Base-by-base conservation (phyloP, 805 yeast species). In the Pichia eremophila region DNA sequence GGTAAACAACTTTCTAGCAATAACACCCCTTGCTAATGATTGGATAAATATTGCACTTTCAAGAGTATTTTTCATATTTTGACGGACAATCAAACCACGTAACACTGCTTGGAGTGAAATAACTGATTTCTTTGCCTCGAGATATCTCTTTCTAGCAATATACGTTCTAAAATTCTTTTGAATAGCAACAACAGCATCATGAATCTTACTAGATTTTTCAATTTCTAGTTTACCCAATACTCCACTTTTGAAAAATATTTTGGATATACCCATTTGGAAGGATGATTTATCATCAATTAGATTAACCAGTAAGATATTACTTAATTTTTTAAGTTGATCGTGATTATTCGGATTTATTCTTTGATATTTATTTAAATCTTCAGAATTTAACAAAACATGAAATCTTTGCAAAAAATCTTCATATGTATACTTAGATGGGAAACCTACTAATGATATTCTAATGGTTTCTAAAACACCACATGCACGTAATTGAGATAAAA, bases 381-480 rank as follows among this genome's bases (percentile, higher is more conserved):
- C 69, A 0, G 95, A 81, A 35, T 80, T 77, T 31, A 88, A 78
- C 49, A 91, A 72, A 59, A 90, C 80, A 57, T 86, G 87, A 63
- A 89, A 91, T 61, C 96, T 78, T 52, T 81, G 77, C 19, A 90
- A 93, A 70, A 91, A 91, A 60, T 93, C 98, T 45, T 81, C 88
- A 61, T 87, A 91, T 1, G 95, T 79, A 85, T 96, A 88, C 62
- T 96, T 76, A 0, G 96, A 84, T n/a, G 98, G 99, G 74, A 90
- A 91, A 31, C 99, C 99, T 43, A 95, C 97, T 68, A 96, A 88
- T 1, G 97, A 90, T 40, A 91, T 91, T 58, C 95, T 74, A 60
- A 91, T 91, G 1, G 99, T 91, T 64, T 91, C 99, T 56, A 91
- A 73, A 41, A 91, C 98, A 81, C 99, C 99, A 72, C 99, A 91